Evolutionary conservation across 1,284 basidiomycete genomes (phyloP).

Genomic region (Microbotryum violaceum): DNA sequence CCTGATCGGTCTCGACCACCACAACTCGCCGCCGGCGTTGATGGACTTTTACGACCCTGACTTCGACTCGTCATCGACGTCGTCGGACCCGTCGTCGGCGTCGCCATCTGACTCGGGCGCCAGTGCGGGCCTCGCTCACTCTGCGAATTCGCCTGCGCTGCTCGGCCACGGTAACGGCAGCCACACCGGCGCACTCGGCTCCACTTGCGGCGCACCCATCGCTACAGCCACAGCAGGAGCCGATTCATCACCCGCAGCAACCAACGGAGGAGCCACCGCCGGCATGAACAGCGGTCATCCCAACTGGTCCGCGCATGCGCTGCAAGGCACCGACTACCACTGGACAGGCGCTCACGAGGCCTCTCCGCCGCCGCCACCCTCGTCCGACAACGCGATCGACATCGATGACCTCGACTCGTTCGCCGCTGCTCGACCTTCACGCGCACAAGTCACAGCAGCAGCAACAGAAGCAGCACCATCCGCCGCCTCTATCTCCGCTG

Average conservation of each 20-base stretch:
- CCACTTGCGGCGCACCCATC: neutral
- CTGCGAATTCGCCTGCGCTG: constrained; percentile 12
- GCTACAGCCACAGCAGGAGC: neutral
- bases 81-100: constrained; percentile 1
- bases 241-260: too few species aligned
- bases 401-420: neutral
- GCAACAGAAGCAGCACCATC: neutral
- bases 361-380: neutral
- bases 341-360: neutral
- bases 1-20: neutral
- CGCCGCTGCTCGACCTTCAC: too few species aligned
- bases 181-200: neutral
- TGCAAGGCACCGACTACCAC: too few species aligned
- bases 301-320: too few species aligned
- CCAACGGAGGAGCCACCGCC: too few species aligned
- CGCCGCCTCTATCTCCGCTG: neutral
- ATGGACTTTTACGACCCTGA: constrained; percentile 3
- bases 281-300: too few species aligned
- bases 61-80: constrained; percentile 19
- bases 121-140: constrained; percentile 7
- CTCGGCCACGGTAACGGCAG: constrained; percentile 14
- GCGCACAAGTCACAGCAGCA: neutral
- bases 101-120: constrained; percentile 14
- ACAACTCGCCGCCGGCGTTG: constrained; percentile 5
- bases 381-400: neutral